A percentile compares a stretch with the other conserved stretches of the same genome.
Conservation (phyloP, 2,329 filamentous ascomycete species). For the Colletotrichum lindemuthianum region DNA sequence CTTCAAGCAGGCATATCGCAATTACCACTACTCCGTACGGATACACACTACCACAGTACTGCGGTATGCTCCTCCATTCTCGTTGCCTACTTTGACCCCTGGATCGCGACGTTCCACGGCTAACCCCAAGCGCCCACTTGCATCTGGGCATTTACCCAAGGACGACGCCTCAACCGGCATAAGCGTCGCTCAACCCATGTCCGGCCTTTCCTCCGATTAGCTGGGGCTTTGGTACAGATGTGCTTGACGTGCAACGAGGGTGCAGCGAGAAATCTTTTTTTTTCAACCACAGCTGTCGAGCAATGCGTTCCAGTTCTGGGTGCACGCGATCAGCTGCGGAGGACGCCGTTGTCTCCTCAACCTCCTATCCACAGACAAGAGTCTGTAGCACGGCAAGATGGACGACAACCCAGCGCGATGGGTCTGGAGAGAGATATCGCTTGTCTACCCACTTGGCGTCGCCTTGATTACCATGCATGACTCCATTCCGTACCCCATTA, state of each 20-base stretch:
- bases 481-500: conserved; percentile 2
- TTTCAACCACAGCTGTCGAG: conserved; percentile 11
- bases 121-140: conserved; percentile 32
- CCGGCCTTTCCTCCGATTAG: conserved; percentile 29
- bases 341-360: conserved; percentile 21
- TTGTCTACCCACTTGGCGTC: background rate
- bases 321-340: conserved; percentile 27
- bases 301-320: background rate
- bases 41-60: background rate
- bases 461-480: background rate
- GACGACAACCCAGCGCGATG: background rate
- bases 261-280: conserved; percentile 9
- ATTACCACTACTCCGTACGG: background rate
- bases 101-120: conserved; percentile 13
- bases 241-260: conserved; percentile 15
- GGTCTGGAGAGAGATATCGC: conserved; percentile 13
- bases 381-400: background rate
- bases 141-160: conserved; percentile 29
- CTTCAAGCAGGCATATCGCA: conserved; percentile 16
- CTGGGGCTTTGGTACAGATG: conserved; percentile 16
- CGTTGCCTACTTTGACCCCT: conserved; percentile 27
- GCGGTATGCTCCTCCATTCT: background rate
- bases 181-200: conserved; percentile 33
- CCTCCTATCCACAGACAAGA: conserved; percentile 29
- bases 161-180: conserved; percentile 33